These are phyloP conservation scores for Fusarium sp. DNA, from an alignment of 2,329 filamentous ascomycete genomes.

Conservation along the genomic window DNA sequence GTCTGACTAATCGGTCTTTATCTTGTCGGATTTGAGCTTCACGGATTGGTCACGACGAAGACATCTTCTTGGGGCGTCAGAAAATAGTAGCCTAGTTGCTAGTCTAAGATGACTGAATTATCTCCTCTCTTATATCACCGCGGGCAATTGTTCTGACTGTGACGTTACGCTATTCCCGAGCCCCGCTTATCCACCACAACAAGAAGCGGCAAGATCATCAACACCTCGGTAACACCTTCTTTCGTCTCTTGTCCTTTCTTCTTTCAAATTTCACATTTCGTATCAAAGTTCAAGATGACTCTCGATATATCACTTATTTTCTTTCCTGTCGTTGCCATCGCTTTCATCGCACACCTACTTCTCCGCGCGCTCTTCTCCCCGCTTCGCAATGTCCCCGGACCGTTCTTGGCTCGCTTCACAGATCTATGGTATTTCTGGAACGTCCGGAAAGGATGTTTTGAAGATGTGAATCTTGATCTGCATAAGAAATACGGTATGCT, in stretches of 20 bases:
- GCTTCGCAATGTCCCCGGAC: background rate
- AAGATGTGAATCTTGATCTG: conserved; percentile 3
- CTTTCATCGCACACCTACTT: background rate
- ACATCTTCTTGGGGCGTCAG: background rate
- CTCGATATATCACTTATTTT: background rate
- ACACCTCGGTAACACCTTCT: background rate
- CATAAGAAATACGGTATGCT: conserved; percentile 6
- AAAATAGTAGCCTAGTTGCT: background rate
- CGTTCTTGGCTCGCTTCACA: background rate
- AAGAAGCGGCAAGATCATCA: background rate
- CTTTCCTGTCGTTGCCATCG: background rate
- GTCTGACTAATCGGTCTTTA: background rate
- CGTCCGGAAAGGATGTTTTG: conserved; percentile 12
- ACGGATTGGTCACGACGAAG: background rate
- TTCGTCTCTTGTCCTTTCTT: too few relatives aligned
- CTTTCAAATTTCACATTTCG: too few relatives aligned
- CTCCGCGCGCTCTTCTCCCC: background rate
- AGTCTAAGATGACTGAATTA: background rate
- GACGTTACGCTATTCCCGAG: background rate
- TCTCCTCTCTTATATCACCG: background rate
- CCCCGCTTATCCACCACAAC: background rate
- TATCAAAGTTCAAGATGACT: background rate
- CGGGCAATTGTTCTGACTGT: rapidly evolving
- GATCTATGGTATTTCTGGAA: conserved; percentile 20
- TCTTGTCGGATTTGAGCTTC: background rate